Conservation (phyloP, 305 asterid genomes). For the Solanum hybrid region DNA sequence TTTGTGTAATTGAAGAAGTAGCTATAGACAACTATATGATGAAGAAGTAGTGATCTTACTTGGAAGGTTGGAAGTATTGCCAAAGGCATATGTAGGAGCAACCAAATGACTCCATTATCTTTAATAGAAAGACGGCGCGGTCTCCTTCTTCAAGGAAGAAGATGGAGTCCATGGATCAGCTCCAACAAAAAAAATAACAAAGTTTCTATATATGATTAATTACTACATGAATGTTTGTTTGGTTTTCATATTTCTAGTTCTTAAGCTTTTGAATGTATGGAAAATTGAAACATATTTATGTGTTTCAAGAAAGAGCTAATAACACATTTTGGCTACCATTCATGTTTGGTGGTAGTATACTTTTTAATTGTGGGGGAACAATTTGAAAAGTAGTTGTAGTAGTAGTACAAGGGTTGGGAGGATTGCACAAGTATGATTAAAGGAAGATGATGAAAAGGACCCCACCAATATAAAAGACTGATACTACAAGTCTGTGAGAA, state of each 20-base stretch:
- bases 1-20: background rate
- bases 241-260: background rate
- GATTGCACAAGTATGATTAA: background rate
- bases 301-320: background rate
- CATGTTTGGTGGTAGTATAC: background rate
- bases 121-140: slow-evolving; percentile 33
- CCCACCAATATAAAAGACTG: background rate
- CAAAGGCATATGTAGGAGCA: slow-evolving; percentile 60
- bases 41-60: slow-evolving; percentile 18
- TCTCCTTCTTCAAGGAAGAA: slow-evolving; percentile 43
- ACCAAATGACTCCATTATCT: slow-evolving; percentile 38
- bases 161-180: slow-evolving; percentile 48
- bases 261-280: background rate
- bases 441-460: background rate
- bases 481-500: background rate
- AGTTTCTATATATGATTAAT: background rate
- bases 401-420: background rate
- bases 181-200: background rate
- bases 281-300: slow-evolving; percentile 1
- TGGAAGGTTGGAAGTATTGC: slow-evolving; percentile 40
- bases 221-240: background rate
- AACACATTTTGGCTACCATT: background rate
- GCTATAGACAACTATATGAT: background rate
- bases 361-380: background rate
- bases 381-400: slow-evolving; percentile 12